These are phyloP conservation scores for Colletotrichum tamarilloi DNA, from an alignment of 2,329 filamentous ascomycete genomes.

Conservation along the genomic window DNA sequence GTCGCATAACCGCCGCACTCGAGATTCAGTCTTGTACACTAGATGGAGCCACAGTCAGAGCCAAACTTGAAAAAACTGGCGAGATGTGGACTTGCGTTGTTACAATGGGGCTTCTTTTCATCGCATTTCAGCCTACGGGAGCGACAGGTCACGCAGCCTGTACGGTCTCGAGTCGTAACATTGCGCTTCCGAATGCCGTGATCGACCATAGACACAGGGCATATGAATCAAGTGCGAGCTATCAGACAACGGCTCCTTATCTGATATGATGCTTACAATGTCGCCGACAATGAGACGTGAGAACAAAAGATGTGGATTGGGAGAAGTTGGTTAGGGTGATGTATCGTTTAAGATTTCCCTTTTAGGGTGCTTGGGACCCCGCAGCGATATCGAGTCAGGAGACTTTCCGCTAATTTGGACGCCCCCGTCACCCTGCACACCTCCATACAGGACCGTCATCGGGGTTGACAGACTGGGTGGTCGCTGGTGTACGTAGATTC, in stretches of 20 bases:
- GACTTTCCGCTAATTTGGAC: not conserved
- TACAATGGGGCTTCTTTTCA: constrained; percentile 52
- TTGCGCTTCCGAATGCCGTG: constrained; percentile 5
- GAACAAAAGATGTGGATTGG: not conserved
- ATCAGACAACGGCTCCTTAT: not conserved
- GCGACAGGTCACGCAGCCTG: constrained; percentile 43
- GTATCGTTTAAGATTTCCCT: not conserved
- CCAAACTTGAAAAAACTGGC: not conserved
- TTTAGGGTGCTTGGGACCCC: not conserved
- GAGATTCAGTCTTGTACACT: constrained; percentile 12
- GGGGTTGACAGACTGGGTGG: not conserved
- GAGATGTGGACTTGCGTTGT: constrained; percentile 2
- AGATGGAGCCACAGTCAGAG: too few relatives aligned
- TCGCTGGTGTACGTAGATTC: not conserved
- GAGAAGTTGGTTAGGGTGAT: not conserved
- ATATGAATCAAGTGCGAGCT: not conserved
- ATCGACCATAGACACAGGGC: not conserved
- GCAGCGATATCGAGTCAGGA: not conserved
- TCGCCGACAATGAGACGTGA: not conserved
- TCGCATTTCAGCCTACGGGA: constrained; percentile 57
- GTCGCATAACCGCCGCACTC: constrained; percentile 21
- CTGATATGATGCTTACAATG: not conserved
- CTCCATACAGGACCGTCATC: not conserved
- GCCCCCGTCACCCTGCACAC: not conserved
- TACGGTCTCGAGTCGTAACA: constrained; percentile 14